Evolutionary conservation across 345 rosid genomes (phyloP).

Genomic region (Leavenworthia alabamica): DNA sequence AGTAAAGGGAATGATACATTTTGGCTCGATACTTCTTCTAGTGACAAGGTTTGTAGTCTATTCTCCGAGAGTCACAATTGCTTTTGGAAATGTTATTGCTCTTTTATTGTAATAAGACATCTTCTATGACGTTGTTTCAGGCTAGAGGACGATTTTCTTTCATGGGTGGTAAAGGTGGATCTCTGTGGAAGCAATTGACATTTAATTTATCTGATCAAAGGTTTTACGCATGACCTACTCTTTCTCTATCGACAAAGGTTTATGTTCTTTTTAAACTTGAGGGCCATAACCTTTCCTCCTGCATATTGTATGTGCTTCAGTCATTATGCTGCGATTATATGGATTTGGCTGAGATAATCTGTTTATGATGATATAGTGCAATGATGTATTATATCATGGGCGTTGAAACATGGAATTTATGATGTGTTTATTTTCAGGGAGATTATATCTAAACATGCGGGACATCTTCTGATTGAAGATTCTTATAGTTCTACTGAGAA

Average conservation of each 20-base stretch:
- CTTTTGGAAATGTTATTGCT: not conserved
- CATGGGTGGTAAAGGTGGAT: constrained; percentile 95
- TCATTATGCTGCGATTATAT: not conserved
- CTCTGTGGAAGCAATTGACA: constrained; percentile 89
- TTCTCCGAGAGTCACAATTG: not conserved
- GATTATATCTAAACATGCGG: constrained; percentile 39
- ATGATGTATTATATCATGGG: not conserved
- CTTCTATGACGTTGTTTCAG: constrained; percentile 34
- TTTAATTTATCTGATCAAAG: constrained; percentile 68
- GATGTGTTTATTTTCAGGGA: constrained; percentile 32
- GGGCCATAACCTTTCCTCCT: constrained; percentile 12
- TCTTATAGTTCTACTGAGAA: constrained; percentile 40
- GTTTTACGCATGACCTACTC: constrained; percentile 38
- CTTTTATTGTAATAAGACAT: not conserved
- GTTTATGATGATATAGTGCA: no score
- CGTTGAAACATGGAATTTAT: not conserved
- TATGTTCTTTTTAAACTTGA: constrained; percentile 18
- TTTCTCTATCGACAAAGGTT: constrained; percentile 29
- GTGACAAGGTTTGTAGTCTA: constrained; percentile 60
- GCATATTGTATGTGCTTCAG: constrained; percentile 8
- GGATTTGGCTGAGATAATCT: constrained; percentile 2
- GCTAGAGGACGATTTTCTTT: constrained; percentile 85
- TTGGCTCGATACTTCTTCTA: constrained; percentile 96
- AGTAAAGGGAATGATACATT: constrained; percentile 58
- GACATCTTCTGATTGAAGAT: constrained; percentile 58